Base-by-base conservation (phyloP, 305 asterid genomes). In the Fraxinus albicans region DNA sequence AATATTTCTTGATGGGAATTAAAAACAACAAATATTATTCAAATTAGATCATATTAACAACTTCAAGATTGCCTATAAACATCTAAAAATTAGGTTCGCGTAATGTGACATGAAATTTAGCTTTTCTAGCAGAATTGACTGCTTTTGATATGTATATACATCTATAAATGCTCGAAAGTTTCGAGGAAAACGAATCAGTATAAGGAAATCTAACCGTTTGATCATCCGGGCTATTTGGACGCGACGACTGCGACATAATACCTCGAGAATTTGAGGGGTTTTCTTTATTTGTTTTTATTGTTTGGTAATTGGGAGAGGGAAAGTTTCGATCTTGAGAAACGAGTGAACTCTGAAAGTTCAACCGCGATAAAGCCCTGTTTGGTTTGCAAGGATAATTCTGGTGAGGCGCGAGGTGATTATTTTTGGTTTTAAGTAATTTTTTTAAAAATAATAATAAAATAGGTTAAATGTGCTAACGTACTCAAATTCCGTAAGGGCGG, bases 211-310 rank as follows among this genome's bases (percentile, higher is more conserved):
- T 36, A 84, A 88, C 91, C 25, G 86, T 80, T 72, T 83, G 89
- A 79, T 88, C 91, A 78, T 86, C 89, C 8, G 91, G 87, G 75
- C 81, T 88, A 79, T 86, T 84, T 36, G 89, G 89, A 77, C 87
- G 89, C 87, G 91, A 88, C n/a, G 91, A 50, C 87, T 88, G 91
- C 89, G 91, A 88, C 91, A 88, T 88, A 79, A 17, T 72, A 78
- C 67, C 36, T 29, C 53, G 79, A 76, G 50, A 65, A 73, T 76
- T 50, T 29, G 73, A 47, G 25, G 84, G 63, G 77, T 15, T 31
- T 29, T 27, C 75, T 23, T 25, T 27, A 9, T 65, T 63, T 23
- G 31, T 63, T 65, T 65, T 65, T 19, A 60, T 60, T 1, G 3
- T 60, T 65, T 25, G 73, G 21, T 69, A 29, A 69, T 29, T 12